Conservation (phyloP, 768 basidiomycete genomes). For the Russula sp. region DNA sequence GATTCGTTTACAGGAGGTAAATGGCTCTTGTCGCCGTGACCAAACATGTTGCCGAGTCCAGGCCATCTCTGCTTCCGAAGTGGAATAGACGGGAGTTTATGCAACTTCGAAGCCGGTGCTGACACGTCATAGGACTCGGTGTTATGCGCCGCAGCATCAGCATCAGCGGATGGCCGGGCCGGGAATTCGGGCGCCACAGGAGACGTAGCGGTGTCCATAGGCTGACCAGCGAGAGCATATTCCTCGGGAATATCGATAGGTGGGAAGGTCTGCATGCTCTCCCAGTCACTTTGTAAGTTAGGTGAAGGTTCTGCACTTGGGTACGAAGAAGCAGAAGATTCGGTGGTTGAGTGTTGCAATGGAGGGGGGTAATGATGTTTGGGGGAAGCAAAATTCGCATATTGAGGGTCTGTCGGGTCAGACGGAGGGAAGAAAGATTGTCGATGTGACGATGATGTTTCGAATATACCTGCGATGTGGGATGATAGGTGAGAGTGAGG, state of each 20-base stretch:
- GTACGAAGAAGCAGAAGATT: conserved; percentile 27
- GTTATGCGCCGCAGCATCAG: conserved; percentile 38
- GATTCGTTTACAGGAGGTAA: conserved; percentile 75
- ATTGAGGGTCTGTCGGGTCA: conserved; percentile 25
- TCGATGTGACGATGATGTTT: conserved; percentile 28
- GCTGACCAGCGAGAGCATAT: conserved; percentile 39
- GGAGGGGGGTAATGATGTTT: conserved; percentile 27
- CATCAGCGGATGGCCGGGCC: conserved; percentile 42
- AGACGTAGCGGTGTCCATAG: conserved; percentile 52
- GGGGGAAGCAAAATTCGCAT: conserved; percentile 18
- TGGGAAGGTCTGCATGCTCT: conserved; percentile 63
- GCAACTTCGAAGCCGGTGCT: conserved; percentile 49
- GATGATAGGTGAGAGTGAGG: conserved; percentile 23
- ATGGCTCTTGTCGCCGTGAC: conserved; percentile 63
- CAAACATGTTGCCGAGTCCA: conserved; percentile 63
- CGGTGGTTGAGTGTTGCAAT: conserved; percentile 28
- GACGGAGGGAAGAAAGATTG: conserved; percentile 24
- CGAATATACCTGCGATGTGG: conserved; percentile 17
- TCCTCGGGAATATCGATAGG: conserved; percentile 48
- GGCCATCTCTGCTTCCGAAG: conserved; percentile 73
- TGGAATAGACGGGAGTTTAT: conserved; percentile 56
- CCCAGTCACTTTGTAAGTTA: conserved; percentile 39
- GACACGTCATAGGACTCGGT: conserved; percentile 40
- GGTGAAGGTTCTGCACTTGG: conserved; percentile 29
- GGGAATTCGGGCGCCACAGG: conserved; percentile 54